Conservation (phyloP, 495 filamentous ascomycete genomes). For the Stereocaulon alpinum region DNA sequence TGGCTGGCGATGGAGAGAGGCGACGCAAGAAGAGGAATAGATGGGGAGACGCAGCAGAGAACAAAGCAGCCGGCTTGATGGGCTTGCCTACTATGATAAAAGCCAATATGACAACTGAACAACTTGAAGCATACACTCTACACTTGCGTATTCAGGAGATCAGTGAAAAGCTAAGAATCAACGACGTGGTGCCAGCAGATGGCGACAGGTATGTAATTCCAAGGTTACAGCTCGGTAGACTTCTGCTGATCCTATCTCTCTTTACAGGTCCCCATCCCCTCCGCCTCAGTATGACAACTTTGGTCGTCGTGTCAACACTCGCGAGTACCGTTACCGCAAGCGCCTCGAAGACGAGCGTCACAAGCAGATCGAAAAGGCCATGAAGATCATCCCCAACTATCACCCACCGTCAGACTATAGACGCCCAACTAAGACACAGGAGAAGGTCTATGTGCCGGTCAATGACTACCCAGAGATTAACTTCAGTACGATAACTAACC, state of each 20-base stretch:
- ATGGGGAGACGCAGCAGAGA: conserved; percentile 92
- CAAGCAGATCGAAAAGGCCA: conserved; percentile 93
- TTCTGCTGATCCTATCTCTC: background rate
- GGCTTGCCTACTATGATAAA: conserved; percentile 92
- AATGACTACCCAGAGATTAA: conserved; percentile 99
- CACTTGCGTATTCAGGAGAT: conserved; percentile 97
- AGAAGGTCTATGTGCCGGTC: conserved; percentile 99
- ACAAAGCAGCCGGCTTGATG: conserved; percentile 97
- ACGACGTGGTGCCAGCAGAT: conserved; percentile 93
- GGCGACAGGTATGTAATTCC: conserved; percentile 65
- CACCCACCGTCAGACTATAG: conserved; percentile 95
- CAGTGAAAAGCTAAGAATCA: conserved; percentile 95
- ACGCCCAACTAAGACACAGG: conserved; percentile 96
- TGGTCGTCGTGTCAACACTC: conserved; percentile 94
- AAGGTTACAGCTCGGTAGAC: background rate
- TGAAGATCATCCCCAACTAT: conserved; percentile 97
- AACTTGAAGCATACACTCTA: conserved; percentile 90
- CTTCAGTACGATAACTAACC: conserved; percentile 99
- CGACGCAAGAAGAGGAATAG: conserved; percentile 95
- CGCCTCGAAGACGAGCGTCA: conserved; percentile 95
- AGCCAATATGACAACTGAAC: conserved; percentile 93
- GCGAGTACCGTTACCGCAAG: conserved; percentile 96
- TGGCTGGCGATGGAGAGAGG: conserved; percentile 59
- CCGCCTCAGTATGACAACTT: conserved; percentile 98
- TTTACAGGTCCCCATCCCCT: conserved; percentile 76